Evolutionary conservation across 352 stramenopile species (phyloP).

Genomic region (Pythium rhizo-oryzae): DNA sequence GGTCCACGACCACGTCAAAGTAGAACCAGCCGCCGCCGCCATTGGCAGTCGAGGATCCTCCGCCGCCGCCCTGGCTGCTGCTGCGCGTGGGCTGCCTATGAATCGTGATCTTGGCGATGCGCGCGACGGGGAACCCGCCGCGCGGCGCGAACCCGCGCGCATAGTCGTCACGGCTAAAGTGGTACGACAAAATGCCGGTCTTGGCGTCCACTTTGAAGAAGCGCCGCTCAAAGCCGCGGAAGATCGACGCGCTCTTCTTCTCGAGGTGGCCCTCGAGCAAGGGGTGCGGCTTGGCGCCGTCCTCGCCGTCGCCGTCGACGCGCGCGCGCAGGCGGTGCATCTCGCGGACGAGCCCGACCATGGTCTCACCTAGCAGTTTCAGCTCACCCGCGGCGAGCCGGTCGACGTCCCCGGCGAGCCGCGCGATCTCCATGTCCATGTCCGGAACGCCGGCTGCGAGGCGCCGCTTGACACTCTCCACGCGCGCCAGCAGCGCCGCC

Average conservation of each 20-base stretch:
- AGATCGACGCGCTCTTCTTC: conserved; percentile 80
- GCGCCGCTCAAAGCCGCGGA: conserved; percentile 65
- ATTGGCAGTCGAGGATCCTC: conserved; percentile 25
- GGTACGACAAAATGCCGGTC: conserved; percentile 70
- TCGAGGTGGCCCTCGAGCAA: conserved; percentile 69
- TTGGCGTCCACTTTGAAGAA: conserved; percentile 74
- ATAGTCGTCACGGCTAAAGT: conserved; percentile 68
- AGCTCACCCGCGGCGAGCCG: conserved; percentile 35
- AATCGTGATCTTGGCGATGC: conserved; percentile 62
- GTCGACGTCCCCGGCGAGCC: conserved; percentile 42
- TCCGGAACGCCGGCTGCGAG: conserved; percentile 43
- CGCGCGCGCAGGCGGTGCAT: conserved; percentile 52
- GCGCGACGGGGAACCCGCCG: conserved; percentile 55
- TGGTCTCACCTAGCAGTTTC: conserved; percentile 41
- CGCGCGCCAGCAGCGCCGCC: conserved; percentile 48
- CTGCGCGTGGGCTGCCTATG: conserved; percentile 44
- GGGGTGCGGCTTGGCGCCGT: conserved; percentile 36
- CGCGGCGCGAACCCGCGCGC: conserved; percentile 63
- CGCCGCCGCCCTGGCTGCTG: background rate
- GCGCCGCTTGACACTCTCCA: conserved; percentile 55
- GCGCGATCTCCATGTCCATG: conserved; percentile 43
- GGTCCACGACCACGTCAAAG: conserved; percentile 72
- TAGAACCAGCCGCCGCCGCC: conserved; percentile 37
- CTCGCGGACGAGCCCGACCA: conserved; percentile 62
- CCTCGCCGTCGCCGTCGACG: conserved; percentile 24